A percentile compares a stretch with the other conserved stretches of the same genome.
Conservation (phyloP, 2,329 filamentous ascomycete species). For the Fusarium xyrophilum region DNA sequence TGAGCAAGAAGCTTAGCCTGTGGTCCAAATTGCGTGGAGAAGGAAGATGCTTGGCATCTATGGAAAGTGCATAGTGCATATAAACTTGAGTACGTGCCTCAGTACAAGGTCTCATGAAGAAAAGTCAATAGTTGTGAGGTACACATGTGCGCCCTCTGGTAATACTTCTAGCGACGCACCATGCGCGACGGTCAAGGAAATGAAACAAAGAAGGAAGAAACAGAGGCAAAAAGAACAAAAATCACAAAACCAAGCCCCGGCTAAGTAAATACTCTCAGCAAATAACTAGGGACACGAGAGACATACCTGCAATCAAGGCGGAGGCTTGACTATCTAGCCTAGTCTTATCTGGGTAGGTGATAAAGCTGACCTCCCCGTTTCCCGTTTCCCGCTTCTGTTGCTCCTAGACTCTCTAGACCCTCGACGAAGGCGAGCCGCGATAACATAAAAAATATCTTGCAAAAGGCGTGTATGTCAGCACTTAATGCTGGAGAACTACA, state of each 20-base stretch:
- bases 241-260: background rate
- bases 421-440: background rate
- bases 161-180: background rate
- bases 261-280: background rate
- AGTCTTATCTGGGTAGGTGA: constrained; percentile 2
- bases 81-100: background rate
- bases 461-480: background rate
- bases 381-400: background rate
- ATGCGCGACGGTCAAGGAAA: background rate
- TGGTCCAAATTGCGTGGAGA: background rate
- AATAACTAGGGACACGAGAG: background rate
- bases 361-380: background rate
- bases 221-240: background rate
- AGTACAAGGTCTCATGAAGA: background rate
- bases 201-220: background rate
- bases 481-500: background rate
- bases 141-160: background rate
- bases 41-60: background rate
- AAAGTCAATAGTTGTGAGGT: background rate
- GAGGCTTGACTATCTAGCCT: background rate
- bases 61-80: background rate
- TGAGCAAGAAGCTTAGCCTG: constrained; percentile 17
- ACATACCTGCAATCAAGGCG: background rate
- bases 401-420: background rate
- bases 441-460: background rate